phyloP scores from a whole-genome alignment of 1,284 basidiomycete species.

The Ceratobasidium sp. region DNA sequence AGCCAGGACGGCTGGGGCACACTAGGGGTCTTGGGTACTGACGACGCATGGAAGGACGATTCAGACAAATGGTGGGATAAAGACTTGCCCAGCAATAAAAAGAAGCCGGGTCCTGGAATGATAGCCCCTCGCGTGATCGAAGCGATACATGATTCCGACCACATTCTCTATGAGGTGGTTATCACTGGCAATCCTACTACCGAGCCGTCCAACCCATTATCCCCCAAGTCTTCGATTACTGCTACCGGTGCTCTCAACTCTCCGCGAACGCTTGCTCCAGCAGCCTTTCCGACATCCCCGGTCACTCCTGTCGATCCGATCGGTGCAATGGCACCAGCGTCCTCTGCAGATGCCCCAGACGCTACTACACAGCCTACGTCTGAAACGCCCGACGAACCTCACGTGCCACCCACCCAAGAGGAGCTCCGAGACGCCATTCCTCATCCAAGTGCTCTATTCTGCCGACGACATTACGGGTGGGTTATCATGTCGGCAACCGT shows the following conservation, averaged over 20 bases:
- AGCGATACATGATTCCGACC: conserved; percentile 28
- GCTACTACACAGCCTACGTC: background rate
- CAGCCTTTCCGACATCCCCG: background rate
- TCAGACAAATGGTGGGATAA: conserved; percentile 26
- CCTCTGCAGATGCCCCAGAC: background rate
- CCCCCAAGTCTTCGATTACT: conserved; percentile 17
- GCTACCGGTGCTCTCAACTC: background rate
- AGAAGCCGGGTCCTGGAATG: conserved; percentile 36
- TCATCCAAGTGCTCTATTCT: conserved; percentile 81
- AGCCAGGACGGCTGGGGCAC: conserved; percentile 4
- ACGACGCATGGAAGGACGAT: conserved; percentile 1
- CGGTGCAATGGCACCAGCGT: too few species aligned
- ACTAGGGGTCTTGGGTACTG: conserved; percentile 13
- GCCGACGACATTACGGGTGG: conserved; percentile 79
- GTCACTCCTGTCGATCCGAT: background rate
- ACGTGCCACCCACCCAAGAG: conserved; percentile 58
- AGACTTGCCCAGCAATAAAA: background rate
- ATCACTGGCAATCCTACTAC: background rate
- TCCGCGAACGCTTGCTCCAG: background rate
- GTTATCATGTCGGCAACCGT: conserved; percentile 48
- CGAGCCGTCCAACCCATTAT: background rate
- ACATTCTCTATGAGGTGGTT: conserved; percentile 27
- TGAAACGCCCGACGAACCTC: conserved; percentile 29
- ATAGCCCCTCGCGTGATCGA: conserved; percentile 32
- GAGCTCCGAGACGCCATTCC: conserved; percentile 73